Percentiles rank a stretch among this genome's conserved stretches.
These are phyloP conservation scores for Eremochloa ophiuroides DNA, from an alignment of 176 grass and related monocot genomes.

Conservation along the genomic window DNA sequence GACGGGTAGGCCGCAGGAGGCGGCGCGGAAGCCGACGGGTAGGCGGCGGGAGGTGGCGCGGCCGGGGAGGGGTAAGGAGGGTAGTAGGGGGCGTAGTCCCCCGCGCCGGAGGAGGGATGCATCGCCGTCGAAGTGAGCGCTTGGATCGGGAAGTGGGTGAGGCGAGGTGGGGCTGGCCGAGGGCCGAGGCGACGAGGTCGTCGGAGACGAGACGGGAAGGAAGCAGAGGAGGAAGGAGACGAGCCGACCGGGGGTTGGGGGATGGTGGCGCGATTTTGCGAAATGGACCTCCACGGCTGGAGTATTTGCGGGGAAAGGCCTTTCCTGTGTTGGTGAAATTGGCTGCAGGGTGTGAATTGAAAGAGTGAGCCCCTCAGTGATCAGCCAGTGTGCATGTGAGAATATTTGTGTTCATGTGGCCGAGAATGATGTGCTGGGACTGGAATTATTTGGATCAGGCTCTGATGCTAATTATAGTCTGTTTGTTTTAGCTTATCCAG, in stretches of 20 bases:
- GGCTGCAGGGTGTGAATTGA: background rate
- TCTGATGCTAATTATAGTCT: background rate
- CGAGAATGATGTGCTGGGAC: background rate
- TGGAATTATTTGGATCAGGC: background rate
- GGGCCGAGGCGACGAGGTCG: background rate
- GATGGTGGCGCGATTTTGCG: background rate
- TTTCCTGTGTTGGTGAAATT: background rate
- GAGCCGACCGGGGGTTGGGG: background rate
- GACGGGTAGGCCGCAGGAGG: constrained; percentile 35
- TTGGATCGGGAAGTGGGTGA: constrained; percentile 24
- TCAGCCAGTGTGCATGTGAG: background rate
- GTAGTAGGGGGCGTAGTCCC: constrained; percentile 51
- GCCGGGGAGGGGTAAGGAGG: constrained; percentile 38
- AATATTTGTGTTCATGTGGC: background rate
- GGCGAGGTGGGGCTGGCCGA: background rate
- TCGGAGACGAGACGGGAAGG: background rate
- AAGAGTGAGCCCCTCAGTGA: background rate
- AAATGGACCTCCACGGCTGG: background rate
- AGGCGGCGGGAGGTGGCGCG: constrained; percentile 15
- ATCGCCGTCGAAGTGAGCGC: constrained; percentile 8
- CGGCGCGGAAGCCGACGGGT: constrained; percentile 45
- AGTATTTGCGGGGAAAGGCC: background rate
- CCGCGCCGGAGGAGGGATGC: constrained; percentile 44
- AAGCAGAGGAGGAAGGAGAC: background rate
- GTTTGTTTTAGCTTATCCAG: no score